Evolutionary conservation across 2,329 filamentous ascomycete species (phyloP).

Genomic region (Alternaria arbusti): DNA sequence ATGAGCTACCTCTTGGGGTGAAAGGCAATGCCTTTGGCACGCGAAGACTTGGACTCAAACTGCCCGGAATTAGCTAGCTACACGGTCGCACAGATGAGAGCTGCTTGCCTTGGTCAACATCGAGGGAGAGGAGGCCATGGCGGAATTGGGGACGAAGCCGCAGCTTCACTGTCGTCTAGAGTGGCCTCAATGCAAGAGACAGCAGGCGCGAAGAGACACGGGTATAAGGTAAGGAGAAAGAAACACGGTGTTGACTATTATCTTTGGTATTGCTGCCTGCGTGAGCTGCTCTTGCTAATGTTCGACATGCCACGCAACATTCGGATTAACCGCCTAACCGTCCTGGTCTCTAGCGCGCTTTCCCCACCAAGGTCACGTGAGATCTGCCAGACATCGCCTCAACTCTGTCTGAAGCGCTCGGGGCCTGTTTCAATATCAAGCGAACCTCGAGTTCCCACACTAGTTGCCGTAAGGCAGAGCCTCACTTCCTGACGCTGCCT

Average conservation of each 20-base stretch:
- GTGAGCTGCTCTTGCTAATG: conserved; percentile 41
- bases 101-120: conserved; percentile 60
- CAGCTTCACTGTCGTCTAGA: conserved; percentile 47
- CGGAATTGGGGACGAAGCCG: conserved; percentile 52
- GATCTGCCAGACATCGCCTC: conserved; percentile 3
- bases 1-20: conserved; percentile 65
- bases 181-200: conserved; percentile 39
- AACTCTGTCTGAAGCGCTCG: conserved; percentile 17
- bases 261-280: conserved; percentile 34
- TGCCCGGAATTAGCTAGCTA: conserved; percentile 39
- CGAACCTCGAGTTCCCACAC: conserved; percentile 4
- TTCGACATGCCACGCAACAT: conserved; percentile 45
- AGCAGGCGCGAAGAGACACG: conserved; percentile 7
- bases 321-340: conserved; percentile 25
- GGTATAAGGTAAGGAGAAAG: conserved; percentile 18
- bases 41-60: conserved; percentile 72
- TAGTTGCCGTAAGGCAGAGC: conserved; percentile 26
- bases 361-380: conserved; percentile 16
- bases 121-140: conserved; percentile 56
- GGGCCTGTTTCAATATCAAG: conserved; percentile 12
- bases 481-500: conserved; percentile 27
- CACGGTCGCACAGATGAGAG: conserved; percentile 14
- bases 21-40: conserved; percentile 72
- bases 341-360: conserved; percentile 13
- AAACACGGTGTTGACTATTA: conserved; percentile 28